These are phyloP conservation scores for Aspergillus proliferans DNA, from an alignment of 2,329 filamentous ascomycete species.

Conservation along the genomic window DNA sequence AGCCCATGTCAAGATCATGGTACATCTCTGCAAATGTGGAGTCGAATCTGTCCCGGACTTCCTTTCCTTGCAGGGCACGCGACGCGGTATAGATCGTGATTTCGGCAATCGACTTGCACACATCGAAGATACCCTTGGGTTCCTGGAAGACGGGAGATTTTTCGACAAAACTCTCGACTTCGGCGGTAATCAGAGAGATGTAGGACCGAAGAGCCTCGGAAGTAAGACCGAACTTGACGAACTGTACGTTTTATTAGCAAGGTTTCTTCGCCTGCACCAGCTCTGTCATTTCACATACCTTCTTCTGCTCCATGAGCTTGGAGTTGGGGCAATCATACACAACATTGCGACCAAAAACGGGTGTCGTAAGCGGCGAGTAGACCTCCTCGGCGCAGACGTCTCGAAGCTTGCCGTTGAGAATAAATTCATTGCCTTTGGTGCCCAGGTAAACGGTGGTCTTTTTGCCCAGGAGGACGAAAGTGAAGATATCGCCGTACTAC, in stretches of 20 bases:
- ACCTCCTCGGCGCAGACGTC: constrained; percentile 89
- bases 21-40: constrained; percentile 74
- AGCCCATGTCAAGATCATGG: constrained; percentile 85
- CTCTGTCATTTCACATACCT: constrained; percentile 49
- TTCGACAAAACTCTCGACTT: constrained; percentile 69
- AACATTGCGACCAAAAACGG: constrained; percentile 74
- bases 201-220: constrained; percentile 61
- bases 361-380: constrained; percentile 67
- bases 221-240: constrained; percentile 60
- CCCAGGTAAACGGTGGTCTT: constrained; percentile 83
- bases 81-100: constrained; percentile 88
- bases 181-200: constrained; percentile 69
- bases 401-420: constrained; percentile 82
- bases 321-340: constrained; percentile 87
- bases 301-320: constrained; percentile 95
- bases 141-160: constrained; percentile 61
- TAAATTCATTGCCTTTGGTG: constrained; percentile 79
- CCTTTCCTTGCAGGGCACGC: constrained; percentile 75
- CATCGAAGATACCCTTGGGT: constrained; percentile 61
- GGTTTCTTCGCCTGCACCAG: background rate
- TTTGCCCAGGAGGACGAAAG: constrained; percentile 79
- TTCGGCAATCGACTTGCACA: constrained; percentile 71
- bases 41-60: constrained; percentile 75
- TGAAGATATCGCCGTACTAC: constrained; percentile 83
- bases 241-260: constrained; percentile 33